Evolutionary conservation across 2,329 filamentous ascomycete species (phyloP), one percentile per base, ranked within the genome.

Genomic region (Neurospora sp.): DNA sequence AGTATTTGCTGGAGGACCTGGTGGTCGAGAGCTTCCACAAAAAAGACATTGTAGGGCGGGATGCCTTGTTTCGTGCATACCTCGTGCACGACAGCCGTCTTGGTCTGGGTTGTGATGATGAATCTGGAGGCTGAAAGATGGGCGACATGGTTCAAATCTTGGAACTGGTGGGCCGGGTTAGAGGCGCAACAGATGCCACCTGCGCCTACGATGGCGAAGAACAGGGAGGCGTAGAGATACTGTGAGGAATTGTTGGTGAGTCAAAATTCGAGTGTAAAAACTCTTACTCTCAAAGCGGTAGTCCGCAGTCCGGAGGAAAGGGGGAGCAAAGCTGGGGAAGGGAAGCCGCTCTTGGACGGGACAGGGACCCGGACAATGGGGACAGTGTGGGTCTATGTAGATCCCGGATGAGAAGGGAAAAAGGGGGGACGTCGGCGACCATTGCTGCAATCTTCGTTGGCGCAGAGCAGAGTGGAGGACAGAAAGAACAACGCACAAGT

Each of bases 201-300:
- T 23, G 69, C 66, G 36, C 69, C 66, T 10, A 68, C 62, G n/a
- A 68, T 68, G 46, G 65, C 66, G 36, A 70, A 46, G 43, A 68
- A 67, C 10, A 70, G 46, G 11, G 69, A 28, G 8, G 33, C 66
- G 37, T 70, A 70, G 19, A 67, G 40, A 65, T 70, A 68, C 66
- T 70, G 28, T 37, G 19, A 23, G 23, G 23, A 23, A 23, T 23
- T 66, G 68, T 66, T 66, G 37, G 52, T 62, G 52, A 33, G 52
- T 62, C 52, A 62, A 62, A 23, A 33, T 12, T 33, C 2, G 23
- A 62, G 12, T 17, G 36, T 8, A 33, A 12, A n/a, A n/a, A 19
- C 33, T 46, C n/a, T 8, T 6, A 10, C 15, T 6, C 8, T 62
- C 8, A 40, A 62, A 62, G 23, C 52, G 23, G 52, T 57, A 33